A percentile compares a stretch with the other conserved stretches of the same genome.
Conservation (phyloP, 345 rosid genomes). For the Geranium rotundifolium region DNA sequence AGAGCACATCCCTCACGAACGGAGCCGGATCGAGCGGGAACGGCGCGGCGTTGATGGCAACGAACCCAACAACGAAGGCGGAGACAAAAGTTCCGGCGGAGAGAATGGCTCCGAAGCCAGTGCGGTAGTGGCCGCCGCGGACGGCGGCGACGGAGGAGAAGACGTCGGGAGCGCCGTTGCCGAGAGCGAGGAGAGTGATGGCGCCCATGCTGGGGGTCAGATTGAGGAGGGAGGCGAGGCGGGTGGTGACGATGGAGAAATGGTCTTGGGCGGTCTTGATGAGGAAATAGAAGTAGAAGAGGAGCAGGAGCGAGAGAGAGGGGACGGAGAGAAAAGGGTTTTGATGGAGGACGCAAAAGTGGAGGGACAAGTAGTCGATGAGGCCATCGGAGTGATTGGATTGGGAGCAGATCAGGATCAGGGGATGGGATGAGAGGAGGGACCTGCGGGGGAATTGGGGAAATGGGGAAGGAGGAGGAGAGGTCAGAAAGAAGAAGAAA, state of each 20-base stretch:
- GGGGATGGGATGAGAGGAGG: constrained; percentile 22
- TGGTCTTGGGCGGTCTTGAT: constrained; percentile 90
- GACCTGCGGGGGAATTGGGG: constrained; percentile 31
- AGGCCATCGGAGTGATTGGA: constrained; percentile 24
- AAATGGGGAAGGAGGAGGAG: constrained; percentile 13
- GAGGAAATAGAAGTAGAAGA: constrained; percentile 75
- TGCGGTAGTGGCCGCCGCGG: constrained; percentile 69
- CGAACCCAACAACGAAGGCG: constrained; percentile 88
- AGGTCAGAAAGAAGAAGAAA: constrained; percentile 36
- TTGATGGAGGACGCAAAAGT: constrained; percentile 40
- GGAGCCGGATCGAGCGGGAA: constrained; percentile 59
- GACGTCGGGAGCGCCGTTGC: constrained; percentile 93
- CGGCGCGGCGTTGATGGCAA: constrained; percentile 83
- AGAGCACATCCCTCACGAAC: constrained; percentile 73
- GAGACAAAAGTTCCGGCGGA: constrained; percentile 92
- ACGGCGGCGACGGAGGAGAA: constrained; percentile 81
- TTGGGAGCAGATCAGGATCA: constrained; percentile 21
- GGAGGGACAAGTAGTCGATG: constrained; percentile 58
- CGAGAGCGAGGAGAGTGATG: constrained; percentile 80
- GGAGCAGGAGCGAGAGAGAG: constrained; percentile 39
- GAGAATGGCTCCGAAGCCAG: constrained; percentile 84
- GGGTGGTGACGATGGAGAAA: constrained; percentile 81
- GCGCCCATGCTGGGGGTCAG: constrained; percentile 91
- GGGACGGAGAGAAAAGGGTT: constrained; percentile 47
- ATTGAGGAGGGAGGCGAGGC: constrained; percentile 53